These are phyloP conservation scores for Fusarium sublunatum DNA, from an alignment of 2,329 filamentous ascomycete species.

Conservation along the genomic window DNA sequence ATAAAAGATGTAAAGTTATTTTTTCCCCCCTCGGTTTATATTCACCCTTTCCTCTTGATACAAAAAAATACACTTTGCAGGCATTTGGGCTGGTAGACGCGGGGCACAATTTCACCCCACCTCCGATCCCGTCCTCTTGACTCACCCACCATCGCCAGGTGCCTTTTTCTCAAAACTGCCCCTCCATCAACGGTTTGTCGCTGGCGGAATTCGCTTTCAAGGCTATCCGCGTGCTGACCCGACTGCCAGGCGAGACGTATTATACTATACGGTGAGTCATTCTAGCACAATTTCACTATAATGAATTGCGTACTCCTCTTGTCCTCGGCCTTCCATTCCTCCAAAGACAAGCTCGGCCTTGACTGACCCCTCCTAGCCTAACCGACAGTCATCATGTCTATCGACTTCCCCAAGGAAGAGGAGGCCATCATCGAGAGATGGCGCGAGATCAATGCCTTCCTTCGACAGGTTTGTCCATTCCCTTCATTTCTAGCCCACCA, in stretches of 20 bases:
- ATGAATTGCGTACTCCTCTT: neutral
- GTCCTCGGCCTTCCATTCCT: neutral
- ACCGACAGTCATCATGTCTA: constrained; percentile 70
- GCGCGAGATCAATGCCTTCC: constrained; percentile 93
- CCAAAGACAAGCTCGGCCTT: neutral
- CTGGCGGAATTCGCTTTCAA: constrained; percentile 28
- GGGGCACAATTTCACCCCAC: constrained; percentile 45
- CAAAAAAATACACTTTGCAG: no score
- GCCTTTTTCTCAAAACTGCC: constrained; percentile 44
- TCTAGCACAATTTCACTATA: neutral
- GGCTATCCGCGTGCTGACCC: constrained; percentile 27
- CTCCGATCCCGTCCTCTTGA: constrained; percentile 37
- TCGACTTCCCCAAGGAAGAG: constrained; percentile 94
- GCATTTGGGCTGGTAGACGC: constrained; percentile 10
- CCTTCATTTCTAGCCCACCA: neutral
- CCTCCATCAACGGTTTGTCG: constrained; percentile 42
- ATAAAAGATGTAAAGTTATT: no score
- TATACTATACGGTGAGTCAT: constrained; percentile 30
- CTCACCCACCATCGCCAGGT: constrained; percentile 45
- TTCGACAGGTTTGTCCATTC: constrained; percentile 71
- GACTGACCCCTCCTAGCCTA: constrained; percentile 31
- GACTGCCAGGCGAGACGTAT: constrained; percentile 26
- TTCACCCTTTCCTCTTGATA: no score
- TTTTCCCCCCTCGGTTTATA: no score
- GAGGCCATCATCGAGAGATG: constrained; percentile 85